phyloP scores from a whole-genome alignment of 495 filamentous ascomycete species.

The Aspergillus avenaceus region DNA sequence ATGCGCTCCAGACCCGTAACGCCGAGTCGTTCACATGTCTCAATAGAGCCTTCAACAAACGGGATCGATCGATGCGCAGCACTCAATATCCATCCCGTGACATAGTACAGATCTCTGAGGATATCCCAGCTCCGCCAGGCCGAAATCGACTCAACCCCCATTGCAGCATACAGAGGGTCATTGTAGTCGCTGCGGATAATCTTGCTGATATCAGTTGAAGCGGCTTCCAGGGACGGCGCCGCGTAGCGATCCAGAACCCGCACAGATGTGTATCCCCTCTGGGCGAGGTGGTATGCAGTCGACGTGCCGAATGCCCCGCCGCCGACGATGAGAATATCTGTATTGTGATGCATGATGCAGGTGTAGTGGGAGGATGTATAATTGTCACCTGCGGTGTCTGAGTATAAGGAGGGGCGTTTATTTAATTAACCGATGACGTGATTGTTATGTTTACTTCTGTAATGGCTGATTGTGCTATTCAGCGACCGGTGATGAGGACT shows the following conservation, averaged over 20 bases:
- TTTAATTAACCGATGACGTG: too few species aligned
- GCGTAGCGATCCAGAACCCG: slow-evolving; percentile 32
- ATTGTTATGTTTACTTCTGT: too few species aligned
- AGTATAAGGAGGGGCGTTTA: too few species aligned
- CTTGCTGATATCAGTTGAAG: slow-evolving; percentile 27
- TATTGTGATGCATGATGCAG: slow-evolving; percentile 8
- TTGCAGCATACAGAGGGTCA: slow-evolving; percentile 20
- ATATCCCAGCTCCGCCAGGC: slow-evolving; percentile 17
- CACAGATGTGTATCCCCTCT: slow-evolving; percentile 17
- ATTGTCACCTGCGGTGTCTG: too few species aligned
- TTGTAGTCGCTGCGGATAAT: slow-evolving; percentile 29
- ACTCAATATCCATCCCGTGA: slow-evolving; percentile 27
- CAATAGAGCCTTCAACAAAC: slow-evolving; percentile 24
- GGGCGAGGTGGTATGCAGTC: slow-evolving; percentile 37
- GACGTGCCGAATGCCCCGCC: slow-evolving; percentile 37
- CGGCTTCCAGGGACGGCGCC: slow-evolving; percentile 21
- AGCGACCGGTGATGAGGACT: too few species aligned
- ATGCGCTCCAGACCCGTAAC: slow-evolving; percentile 15
- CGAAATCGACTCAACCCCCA: slow-evolving; percentile 19
- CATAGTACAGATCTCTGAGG: slow-evolving; percentile 28
- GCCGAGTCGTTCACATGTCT: slow-evolving; percentile 16
- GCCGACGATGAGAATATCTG: slow-evolving; percentile 30
- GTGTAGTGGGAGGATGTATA: neutral
- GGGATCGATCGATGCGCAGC: slow-evolving; percentile 16
- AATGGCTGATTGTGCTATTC: too few species aligned